Conservation (phyloP, 2,329 filamentous ascomycete species). For the Fusarium sterilihyphosum region DNA sequence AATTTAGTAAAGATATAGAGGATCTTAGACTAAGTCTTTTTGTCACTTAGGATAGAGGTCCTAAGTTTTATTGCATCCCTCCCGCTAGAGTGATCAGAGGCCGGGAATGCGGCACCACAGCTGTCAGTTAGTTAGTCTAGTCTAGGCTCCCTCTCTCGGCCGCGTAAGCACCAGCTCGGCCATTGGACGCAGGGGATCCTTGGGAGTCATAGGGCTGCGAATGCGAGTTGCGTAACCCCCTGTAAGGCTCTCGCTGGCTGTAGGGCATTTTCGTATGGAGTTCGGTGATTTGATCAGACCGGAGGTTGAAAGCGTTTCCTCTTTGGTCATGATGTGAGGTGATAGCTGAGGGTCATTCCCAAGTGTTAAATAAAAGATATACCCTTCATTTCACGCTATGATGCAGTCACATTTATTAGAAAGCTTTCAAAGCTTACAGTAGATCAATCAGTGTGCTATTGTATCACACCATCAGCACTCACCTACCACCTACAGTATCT, state of each 20-base stretch:
- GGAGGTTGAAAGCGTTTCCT: neutral
- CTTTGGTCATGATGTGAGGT: slow-evolving; percentile 1
- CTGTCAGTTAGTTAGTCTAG: neutral
- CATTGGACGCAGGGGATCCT: slow-evolving; percentile 21
- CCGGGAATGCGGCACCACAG: slow-evolving; percentile 15
- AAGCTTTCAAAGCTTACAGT: neutral
- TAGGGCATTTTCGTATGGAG: neutral
- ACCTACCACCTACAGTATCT: neutral
- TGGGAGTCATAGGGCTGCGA: slow-evolving; percentile 42
- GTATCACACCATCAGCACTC: neutral
- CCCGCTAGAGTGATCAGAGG: neutral
- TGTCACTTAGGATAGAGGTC: too few relatives aligned
- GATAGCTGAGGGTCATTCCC: neutral
- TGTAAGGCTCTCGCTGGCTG: neutral
- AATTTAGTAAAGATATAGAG: too few relatives aligned
- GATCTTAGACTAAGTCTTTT: too few relatives aligned
- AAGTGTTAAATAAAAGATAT: slow-evolving; percentile 21
- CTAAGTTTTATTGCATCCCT: too few relatives aligned
- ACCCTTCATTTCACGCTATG: neutral
- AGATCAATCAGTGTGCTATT: neutral
- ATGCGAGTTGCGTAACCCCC: slow-evolving; percentile 35
- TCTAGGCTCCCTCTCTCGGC: slow-evolving; percentile 30
- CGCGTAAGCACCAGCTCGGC: slow-evolving; percentile 33
- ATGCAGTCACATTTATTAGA: neutral
- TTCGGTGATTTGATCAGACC: neutral